Percentiles rank a stretch among this genome's conserved stretches.
phyloP scores from a whole-genome alignment of 1,284 basidiomycete species.

The Lentinula novae-zelandiae region DNA sequence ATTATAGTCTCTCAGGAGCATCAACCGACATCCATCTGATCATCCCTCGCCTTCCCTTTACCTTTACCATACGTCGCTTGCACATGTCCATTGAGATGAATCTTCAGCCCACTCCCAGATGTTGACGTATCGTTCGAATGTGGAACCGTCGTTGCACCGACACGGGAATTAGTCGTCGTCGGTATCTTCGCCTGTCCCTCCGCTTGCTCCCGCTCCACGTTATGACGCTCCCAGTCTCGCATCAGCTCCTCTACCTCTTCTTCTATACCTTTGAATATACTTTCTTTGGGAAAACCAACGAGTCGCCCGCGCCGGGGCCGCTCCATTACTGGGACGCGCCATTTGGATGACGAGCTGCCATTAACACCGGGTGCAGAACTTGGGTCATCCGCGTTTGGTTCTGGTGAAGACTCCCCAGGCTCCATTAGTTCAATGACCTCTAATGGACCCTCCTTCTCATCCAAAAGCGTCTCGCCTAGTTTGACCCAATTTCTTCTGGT shows the following conservation, averaged over 20 bases:
- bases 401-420: not conserved
- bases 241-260: constrained; percentile 47
- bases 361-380: not conserved
- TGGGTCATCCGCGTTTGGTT: not conserved
- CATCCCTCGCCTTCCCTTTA: constrained; percentile 41
- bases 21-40: constrained; percentile 56
- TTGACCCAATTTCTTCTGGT: constrained; percentile 74
- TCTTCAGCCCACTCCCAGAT: constrained; percentile 8
- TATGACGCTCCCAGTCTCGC: not conserved
- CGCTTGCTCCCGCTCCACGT: constrained; percentile 13
- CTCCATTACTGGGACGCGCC: constrained; percentile 35
- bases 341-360: not conserved
- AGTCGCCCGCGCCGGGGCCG: constrained; percentile 60
- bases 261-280: constrained; percentile 72
- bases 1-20: not conserved
- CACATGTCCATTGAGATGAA: constrained; percentile 4
- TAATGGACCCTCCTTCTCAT: constrained; percentile 33
- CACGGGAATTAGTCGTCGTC: not conserved
- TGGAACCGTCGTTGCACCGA: not conserved
- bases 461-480: constrained; percentile 62
- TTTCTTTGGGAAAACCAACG: constrained; percentile 70
- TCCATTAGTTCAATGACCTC: not conserved
- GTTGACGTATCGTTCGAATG: constrained; percentile 9
- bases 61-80: constrained; percentile 26
- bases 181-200: constrained; percentile 17